Evolutionary conservation across 768 basidiomycete species (phyloP), one percentile per base, ranked within the genome.

Genomic region (Tulasnella calospora): DNA sequence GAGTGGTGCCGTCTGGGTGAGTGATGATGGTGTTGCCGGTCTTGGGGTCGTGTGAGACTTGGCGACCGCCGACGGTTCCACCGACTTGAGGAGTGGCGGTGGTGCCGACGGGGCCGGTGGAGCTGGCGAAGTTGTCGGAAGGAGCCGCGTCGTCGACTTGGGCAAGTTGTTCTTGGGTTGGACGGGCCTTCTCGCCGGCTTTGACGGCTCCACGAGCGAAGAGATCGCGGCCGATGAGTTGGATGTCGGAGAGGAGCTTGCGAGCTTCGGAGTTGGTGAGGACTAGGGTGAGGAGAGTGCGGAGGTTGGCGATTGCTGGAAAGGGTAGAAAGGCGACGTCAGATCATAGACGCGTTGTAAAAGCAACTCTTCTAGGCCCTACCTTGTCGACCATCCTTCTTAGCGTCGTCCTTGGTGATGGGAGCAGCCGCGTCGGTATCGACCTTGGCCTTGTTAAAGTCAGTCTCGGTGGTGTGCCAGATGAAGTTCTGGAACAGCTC

Each of bases 201-300:
- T 94, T 92, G 81, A 87, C 83, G 0, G 93, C 91, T 27, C 89
- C 89, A 51, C 89, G 91, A 5, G 94, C 90, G 80, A 97, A 90
- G 76, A 98, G 87, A 83, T 97, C 95, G 57, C 94, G 91, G 0
- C 93, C 93, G 72, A 94, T 90, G 78, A 91, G 83, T 13, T 89
- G 88, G 80, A 93, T 91, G 84, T 95, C 94, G 1, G 90, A 88
- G 74, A 96, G 85, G 38, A 98, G 90, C 83, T 98, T 97, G 82
- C 95, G 92, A 40, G 93, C 92, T 85, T 97, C 94, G 0, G 93
- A 92, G 86, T 99, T 99, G 83, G 96, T 97, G 80, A 95, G 87
- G 82, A 98, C 87, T 82, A 98, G 91, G 61, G 89, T 89, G 79
- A 94, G 87, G 71, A 99, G 89, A 0, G 95, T 96, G 80, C 96